Evolutionary conservation across 495 filamentous ascomycete species (phyloP).

Genomic region (Evernia prunastri): DNA sequence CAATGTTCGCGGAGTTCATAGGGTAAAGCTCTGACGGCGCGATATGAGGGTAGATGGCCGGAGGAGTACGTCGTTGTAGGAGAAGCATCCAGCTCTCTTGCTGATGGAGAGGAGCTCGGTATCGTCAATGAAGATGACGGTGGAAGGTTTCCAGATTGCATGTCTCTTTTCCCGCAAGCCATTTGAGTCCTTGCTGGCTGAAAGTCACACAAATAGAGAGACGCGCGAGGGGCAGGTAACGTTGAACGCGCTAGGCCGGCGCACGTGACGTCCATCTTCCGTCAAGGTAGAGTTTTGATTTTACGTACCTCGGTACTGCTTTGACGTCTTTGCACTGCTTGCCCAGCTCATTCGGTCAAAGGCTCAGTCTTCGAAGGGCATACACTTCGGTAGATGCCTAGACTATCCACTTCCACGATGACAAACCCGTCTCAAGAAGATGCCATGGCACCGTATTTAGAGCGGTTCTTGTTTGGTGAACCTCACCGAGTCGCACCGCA

Average conservation of each 20-base stretch:
- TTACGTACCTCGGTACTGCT: too few relatives aligned
- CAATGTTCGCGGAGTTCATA: constrained; percentile 58
- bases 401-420: too few relatives aligned
- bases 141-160: neutral
- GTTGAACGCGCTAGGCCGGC: neutral
- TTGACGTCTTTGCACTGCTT: too few relatives aligned
- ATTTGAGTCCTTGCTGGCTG: neutral
- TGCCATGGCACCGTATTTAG: neutral
- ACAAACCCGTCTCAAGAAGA: neutral
- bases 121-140: neutral
- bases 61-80: neutral
- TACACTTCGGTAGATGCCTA: neutral
- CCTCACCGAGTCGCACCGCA: neutral
- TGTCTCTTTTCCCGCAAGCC: neutral
- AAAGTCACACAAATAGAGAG: neutral
- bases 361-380: neutral
- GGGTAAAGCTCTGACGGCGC: constrained; percentile 35
- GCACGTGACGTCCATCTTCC: neutral
- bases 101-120: neutral
- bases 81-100: neutral
- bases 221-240: neutral
- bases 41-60: neutral
- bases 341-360: too few relatives aligned
- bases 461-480: neutral
- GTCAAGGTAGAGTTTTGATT: too few relatives aligned